Conservation (phyloP, 2,329 filamentous ascomycete genomes). For the Diaporthe velutina region DNA sequence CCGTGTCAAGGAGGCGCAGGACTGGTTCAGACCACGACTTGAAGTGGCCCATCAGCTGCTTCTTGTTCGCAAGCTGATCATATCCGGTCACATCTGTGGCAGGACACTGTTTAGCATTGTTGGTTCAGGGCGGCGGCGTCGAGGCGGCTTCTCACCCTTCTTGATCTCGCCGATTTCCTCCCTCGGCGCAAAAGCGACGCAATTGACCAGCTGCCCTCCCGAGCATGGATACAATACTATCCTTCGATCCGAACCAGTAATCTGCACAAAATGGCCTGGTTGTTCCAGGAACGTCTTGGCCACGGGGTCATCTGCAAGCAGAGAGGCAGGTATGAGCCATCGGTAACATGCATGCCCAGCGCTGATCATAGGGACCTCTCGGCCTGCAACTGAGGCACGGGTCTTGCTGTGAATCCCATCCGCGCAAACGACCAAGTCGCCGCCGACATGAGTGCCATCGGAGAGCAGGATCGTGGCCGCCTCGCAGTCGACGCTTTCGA, state of each 20-base stretch:
- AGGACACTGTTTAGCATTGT: background rate
- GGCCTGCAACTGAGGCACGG: conserved; percentile 14
- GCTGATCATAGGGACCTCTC: conserved; percentile 16
- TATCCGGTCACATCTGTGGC: conserved; percentile 33
- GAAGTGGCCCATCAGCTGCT: conserved; percentile 30
- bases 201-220: conserved; percentile 30
- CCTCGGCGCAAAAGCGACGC: conserved; percentile 27
- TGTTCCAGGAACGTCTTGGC: conserved; percentile 22
- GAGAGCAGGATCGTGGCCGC: conserved; percentile 28
- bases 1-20: conserved; percentile 30
- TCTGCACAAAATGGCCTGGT: conserved; percentile 31
- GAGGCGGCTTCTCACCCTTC: conserved; percentile 1
- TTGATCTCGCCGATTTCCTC: conserved; percentile 36
- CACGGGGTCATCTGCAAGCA: conserved; percentile 16
- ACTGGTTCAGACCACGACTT: background rate
- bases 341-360: conserved; percentile 34
- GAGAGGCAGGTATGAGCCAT: conserved; percentile 30
- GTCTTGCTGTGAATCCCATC: conserved; percentile 35
- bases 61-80: conserved; percentile 37
- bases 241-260: background rate
- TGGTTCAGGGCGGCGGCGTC: too few relatives aligned
- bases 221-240: conserved; percentile 34
- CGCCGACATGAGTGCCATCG: conserved; percentile 34
- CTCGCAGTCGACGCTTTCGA: conserved; percentile 28
- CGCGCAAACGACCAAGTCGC: conserved; percentile 36